Conservation (phyloP, 768 basidiomycete genomes). For the Cyathus striatus region DNA sequence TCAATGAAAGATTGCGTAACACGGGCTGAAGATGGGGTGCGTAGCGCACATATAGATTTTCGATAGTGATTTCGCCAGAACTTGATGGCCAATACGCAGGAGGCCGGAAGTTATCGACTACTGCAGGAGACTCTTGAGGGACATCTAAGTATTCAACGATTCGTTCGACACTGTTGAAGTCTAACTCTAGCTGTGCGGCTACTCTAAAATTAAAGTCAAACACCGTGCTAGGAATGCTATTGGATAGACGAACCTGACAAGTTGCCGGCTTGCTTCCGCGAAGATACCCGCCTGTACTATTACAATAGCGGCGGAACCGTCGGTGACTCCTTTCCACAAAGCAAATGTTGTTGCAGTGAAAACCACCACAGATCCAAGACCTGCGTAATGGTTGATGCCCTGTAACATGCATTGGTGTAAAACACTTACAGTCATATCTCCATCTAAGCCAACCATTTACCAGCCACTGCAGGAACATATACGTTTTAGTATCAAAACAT, state of each 20-base stretch:
- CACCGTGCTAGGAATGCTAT: not conserved
- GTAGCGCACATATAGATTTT: constrained; percentile 59
- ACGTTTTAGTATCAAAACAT: constrained; percentile 6
- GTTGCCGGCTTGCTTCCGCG: constrained; percentile 61
- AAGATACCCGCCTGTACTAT: constrained; percentile 69
- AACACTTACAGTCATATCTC: constrained; percentile 63
- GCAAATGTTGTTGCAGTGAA: constrained; percentile 68
- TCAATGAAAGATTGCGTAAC: constrained; percentile 53
- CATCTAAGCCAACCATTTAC: constrained; percentile 66
- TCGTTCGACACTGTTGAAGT: constrained; percentile 73
- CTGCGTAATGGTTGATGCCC: constrained; percentile 18
- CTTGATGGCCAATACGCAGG: constrained; percentile 71
- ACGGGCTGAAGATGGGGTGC: constrained; percentile 57
- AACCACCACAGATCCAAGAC: constrained; percentile 67
- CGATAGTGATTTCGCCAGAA: constrained; percentile 50
- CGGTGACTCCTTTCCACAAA: constrained; percentile 46
- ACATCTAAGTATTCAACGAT: constrained; percentile 67
- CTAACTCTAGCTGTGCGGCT: constrained; percentile 64
- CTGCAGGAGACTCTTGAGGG: constrained; percentile 62
- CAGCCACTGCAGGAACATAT: constrained; percentile 45
- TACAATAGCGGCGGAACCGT: constrained; percentile 64
- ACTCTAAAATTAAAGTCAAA: constrained; percentile 31
- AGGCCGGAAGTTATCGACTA: constrained; percentile 50
- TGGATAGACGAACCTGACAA: constrained; percentile 41
- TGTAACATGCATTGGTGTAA: not conserved